phyloP scores from a whole-genome alignment of 202 grass and related monocot genomes.

The Schoenoplectus triqueter region DNA sequence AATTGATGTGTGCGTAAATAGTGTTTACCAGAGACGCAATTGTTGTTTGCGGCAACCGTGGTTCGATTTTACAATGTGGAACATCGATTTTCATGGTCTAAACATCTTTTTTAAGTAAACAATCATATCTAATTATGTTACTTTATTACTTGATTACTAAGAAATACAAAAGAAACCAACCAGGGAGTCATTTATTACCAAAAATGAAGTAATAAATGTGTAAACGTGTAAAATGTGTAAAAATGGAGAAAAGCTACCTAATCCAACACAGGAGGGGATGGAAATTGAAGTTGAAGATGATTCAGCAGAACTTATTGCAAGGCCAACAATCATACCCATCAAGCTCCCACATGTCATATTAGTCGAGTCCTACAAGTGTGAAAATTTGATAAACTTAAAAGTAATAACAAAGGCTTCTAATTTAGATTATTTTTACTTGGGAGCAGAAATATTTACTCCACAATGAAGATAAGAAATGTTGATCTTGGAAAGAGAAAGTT shows the following conservation, averaged over 20 bases:
- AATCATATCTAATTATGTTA: neutral
- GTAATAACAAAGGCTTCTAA: neutral
- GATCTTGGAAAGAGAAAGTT: slow-evolving; percentile 57
- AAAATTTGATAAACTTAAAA: slow-evolving; percentile 18
- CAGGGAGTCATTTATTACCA: too few species aligned
- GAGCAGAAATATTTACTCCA: slow-evolving; percentile 39
- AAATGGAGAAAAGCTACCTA: slow-evolving; percentile 41
- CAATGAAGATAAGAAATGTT: slow-evolving; percentile 52
- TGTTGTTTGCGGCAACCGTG: neutral
- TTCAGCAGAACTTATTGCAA: slow-evolving; percentile 51
- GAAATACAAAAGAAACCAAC: too few species aligned
- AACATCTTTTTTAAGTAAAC: neutral
- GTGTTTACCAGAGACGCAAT: slow-evolving; percentile 12
- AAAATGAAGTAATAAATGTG: neutral
- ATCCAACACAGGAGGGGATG: slow-evolving; percentile 61
- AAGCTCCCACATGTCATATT: slow-evolving; percentile 36
- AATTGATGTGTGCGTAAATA: neutral
- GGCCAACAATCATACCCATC: slow-evolving; percentile 56
- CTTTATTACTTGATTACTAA: too few species aligned
- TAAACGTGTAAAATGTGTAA: neutral
- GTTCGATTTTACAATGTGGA: neutral
- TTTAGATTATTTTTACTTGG: neutral
- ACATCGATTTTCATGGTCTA: neutral
- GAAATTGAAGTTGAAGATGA: slow-evolving; percentile 44
- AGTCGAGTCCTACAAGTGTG: slow-evolving; percentile 38